phyloP scores from a whole-genome alignment of 768 basidiomycete genomes.

The Kockovaella imperatae region DNA sequence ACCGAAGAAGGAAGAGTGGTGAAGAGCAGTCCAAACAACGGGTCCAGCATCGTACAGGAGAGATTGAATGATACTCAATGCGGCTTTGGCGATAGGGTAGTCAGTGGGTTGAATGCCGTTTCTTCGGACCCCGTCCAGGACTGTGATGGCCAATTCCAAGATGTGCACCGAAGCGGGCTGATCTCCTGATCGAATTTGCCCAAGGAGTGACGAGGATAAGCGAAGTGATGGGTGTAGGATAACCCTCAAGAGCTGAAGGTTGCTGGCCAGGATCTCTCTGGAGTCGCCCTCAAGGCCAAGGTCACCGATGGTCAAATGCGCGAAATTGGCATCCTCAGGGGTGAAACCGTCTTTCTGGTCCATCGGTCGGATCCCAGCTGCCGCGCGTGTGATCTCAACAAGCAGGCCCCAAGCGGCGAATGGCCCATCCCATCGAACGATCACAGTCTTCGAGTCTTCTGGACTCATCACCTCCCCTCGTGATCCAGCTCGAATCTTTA shows the following conservation, averaged over 20 bases:
- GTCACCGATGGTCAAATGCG: constrained; percentile 24
- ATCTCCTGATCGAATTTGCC: constrained; percentile 73
- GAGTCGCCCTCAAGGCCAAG: constrained; percentile 61
- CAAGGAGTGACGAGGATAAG: constrained; percentile 62
- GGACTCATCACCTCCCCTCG: neutral
- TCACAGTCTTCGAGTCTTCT: constrained; percentile 1
- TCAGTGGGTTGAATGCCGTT: constrained; percentile 51
- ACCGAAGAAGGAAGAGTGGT: constrained; percentile 61
- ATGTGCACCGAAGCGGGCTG: constrained; percentile 59
- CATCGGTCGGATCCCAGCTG: constrained; percentile 11
- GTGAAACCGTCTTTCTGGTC: neutral
- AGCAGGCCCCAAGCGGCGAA: constrained; percentile 75
- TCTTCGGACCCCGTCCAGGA: neutral
- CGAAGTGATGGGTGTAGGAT: constrained; percentile 60
- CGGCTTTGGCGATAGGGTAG: constrained; percentile 59
- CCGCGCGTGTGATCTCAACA: constrained; percentile 60
- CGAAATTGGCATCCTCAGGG: constrained; percentile 1
- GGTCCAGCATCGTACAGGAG: constrained; percentile 70
- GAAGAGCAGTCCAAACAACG: constrained; percentile 77
- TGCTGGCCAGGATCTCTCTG: constrained; percentile 60
- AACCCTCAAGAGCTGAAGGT: constrained; percentile 70
- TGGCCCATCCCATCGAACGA: constrained; percentile 35
- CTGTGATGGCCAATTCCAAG: constrained; percentile 21
- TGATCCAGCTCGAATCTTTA: neutral
- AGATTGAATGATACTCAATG: constrained; percentile 71